These are phyloP conservation scores for Graphiopsis chlorocephala DNA, from an alignment of 2,329 filamentous ascomycete genomes.

Conservation along the genomic window DNA sequence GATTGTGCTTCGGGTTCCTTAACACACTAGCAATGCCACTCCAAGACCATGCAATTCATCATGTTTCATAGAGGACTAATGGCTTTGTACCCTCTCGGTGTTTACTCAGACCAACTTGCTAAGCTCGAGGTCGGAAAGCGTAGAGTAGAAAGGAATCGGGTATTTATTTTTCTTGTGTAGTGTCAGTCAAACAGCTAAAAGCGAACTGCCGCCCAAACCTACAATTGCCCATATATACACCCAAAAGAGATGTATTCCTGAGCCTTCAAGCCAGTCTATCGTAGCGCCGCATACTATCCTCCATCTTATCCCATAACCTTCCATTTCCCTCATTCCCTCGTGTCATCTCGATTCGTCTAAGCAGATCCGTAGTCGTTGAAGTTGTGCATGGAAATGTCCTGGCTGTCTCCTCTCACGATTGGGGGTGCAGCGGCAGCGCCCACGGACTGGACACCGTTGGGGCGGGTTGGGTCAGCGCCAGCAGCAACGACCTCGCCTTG, in stretches of 20 bases:
- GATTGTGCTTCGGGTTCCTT: no score
- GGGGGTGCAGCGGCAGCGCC: constrained; percentile 21
- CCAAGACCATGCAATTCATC: no score
- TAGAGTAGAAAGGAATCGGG: neutral
- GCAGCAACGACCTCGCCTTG: constrained; percentile 56
- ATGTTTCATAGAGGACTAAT: no score
- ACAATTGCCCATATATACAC: neutral
- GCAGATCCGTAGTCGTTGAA: constrained; percentile 37
- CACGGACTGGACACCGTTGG: constrained; percentile 14
- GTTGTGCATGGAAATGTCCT: constrained; percentile 61
- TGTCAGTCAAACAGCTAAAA: neutral
- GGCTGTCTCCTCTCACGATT: constrained; percentile 23
- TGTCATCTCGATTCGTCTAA: constrained; percentile 1
- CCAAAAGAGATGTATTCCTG: neutral
- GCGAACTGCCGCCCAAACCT: neutral
- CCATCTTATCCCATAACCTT: neutral
- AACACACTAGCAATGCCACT: no score
- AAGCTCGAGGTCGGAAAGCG: neutral
- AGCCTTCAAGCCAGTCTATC: neutral
- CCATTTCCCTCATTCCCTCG: neutral
- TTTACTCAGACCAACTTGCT: no score
- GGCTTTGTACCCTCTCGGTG: no score
- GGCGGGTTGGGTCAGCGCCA: constrained; percentile 18
- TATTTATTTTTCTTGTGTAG: neutral
- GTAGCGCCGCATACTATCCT: neutral